Percentiles rank a stretch among this genome's conserved stretches.
These are phyloP conservation scores for Populus pruinosa DNA, from an alignment of 345 rosid genomes.

Conservation along the genomic window DNA sequence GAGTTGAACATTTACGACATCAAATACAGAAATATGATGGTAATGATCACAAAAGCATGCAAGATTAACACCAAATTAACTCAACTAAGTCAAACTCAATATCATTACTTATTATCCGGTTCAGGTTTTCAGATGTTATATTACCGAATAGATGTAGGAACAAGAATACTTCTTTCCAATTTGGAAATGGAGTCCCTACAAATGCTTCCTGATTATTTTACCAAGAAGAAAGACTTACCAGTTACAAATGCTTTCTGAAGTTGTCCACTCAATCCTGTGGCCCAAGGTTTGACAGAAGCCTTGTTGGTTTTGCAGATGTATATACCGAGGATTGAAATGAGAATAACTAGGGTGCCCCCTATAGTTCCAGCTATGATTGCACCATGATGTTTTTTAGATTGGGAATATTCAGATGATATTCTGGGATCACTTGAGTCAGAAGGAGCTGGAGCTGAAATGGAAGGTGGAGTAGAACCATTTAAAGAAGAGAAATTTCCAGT, in stretches of 20 bases:
- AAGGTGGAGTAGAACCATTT: constrained; percentile 17
- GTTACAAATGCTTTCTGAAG: constrained; percentile 76
- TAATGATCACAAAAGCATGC: background rate
- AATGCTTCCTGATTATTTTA: background rate
- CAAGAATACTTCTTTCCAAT: background rate
- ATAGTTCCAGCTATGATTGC: constrained; percentile 35
- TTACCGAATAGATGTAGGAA: background rate
- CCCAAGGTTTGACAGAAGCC: constrained; percentile 86
- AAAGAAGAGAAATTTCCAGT: constrained; percentile 17
- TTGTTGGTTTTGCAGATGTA: constrained; percentile 47
- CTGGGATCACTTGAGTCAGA: constrained; percentile 20
- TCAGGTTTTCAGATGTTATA: background rate
- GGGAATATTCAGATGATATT: constrained; percentile 10
- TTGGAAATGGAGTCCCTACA: background rate
- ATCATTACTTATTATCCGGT: background rate
- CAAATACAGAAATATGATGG: background rate
- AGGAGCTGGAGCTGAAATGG: constrained; percentile 24
- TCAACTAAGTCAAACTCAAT: background rate
- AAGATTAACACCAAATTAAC: background rate
- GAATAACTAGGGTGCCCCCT: constrained; percentile 43
- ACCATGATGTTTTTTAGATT: constrained; percentile 17
- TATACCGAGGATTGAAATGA: constrained; percentile 36
- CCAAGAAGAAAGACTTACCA: constrained; percentile 36
- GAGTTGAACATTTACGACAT: background rate
- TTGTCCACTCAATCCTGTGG: constrained; percentile 84